Conservation (phyloP, 768 basidiomycete species). For the Boletus subparvulus region DNA sequence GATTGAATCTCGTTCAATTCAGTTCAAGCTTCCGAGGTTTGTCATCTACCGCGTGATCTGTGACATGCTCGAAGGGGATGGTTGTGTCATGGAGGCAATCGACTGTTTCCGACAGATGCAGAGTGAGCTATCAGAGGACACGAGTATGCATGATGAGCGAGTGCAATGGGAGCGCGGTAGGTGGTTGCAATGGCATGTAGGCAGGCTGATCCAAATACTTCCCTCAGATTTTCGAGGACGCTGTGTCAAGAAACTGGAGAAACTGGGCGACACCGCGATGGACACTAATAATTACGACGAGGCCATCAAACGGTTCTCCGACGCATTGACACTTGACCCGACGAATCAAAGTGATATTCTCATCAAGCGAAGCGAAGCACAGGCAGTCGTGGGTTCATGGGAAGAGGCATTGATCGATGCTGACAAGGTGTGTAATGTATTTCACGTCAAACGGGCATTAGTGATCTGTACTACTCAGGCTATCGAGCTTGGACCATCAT, state of each 20-base stretch:
- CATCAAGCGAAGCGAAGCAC: not conserved
- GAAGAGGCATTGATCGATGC: not conserved
- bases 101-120: not conserved
- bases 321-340: not conserved
- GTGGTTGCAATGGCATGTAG: not conserved
- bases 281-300: not conserved
- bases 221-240: not conserved
- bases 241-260: not conserved
- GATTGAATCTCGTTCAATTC: not conserved
- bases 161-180: not conserved
- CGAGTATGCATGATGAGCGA: not conserved
- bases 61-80: not conserved
- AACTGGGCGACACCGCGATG: not conserved
- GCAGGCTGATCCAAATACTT: not conserved
- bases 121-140: not conserved
- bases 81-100: not conserved
- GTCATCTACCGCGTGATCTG: not conserved
- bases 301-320: not conserved
- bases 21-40: slow-evolving; percentile 4
- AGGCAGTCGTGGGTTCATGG: not conserved
- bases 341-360: not conserved
- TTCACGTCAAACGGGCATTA: too few relatives aligned
- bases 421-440: not conserved
- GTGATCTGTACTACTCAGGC: not conserved
- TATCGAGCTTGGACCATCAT: not conserved